Conservation (phyloP, 305 asterid species). For the Fraxinus sp. region DNA sequence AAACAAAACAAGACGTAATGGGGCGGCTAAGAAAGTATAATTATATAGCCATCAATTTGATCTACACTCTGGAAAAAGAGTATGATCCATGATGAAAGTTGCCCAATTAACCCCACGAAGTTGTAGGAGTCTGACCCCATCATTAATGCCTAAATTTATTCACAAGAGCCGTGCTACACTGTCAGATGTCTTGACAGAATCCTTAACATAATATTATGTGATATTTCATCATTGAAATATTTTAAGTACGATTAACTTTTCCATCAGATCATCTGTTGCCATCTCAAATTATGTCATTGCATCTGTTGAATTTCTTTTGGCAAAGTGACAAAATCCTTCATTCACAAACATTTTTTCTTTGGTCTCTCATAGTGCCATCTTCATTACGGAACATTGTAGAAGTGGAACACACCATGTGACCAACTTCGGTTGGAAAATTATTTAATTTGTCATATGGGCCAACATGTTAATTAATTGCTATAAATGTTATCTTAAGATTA, state of each 20-base stretch:
- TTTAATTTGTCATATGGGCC: too few relatives aligned
- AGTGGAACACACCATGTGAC: constrained; percentile 29
- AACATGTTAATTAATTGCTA: too few relatives aligned
- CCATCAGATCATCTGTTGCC: too few relatives aligned
- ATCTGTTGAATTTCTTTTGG: too few relatives aligned
- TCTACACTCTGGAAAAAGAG: not conserved
- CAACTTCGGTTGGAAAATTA: not conserved
- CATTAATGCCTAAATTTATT: constrained; percentile 28
- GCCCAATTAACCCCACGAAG: not conserved
- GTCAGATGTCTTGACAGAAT: too few relatives aligned
- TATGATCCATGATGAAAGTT: constrained; percentile 3
- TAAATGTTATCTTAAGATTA: too few relatives aligned
- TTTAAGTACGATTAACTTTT: too few relatives aligned
- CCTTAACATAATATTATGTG: too few relatives aligned
- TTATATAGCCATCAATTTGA: not conserved
- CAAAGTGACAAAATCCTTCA: too few relatives aligned
- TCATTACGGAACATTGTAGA: constrained; percentile 2
- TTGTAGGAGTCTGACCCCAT: constrained; percentile 26
- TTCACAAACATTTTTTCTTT: constrained; percentile 7
- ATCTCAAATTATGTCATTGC: too few relatives aligned
- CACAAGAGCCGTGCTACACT: not conserved
- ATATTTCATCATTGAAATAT: too few relatives aligned
- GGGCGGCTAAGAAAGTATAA: constrained; percentile 25
- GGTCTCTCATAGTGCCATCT: not conserved
- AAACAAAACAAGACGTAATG: constrained; percentile 6